Evolutionary conservation across 1,284 basidiomycete species (phyloP).

Genomic region (Malassezia globosa): DNA sequence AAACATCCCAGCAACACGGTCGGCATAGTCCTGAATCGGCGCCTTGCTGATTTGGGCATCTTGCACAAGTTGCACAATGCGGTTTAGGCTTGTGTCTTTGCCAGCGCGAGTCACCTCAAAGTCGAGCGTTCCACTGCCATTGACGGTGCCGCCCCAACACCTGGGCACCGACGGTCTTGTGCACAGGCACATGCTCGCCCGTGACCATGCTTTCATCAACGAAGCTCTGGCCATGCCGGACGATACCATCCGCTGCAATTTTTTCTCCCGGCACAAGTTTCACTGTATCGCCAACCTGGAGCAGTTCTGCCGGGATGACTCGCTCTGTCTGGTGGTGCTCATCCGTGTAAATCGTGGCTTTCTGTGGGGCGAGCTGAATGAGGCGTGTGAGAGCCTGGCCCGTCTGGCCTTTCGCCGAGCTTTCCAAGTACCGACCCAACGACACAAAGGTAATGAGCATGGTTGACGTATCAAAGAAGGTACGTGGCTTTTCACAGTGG

Average conservation of each 20-base stretch:
- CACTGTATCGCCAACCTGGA: slow-evolving; percentile 84
- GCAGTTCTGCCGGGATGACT: slow-evolving; percentile 81
- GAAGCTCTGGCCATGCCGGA: slow-evolving; percentile 70
- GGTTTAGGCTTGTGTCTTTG: slow-evolving; percentile 84
- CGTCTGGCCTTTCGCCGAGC: slow-evolving; percentile 90
- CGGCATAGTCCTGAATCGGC: slow-evolving; percentile 93
- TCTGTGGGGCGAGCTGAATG: slow-evolving; percentile 84
- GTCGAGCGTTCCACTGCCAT: slow-evolving; percentile 87
- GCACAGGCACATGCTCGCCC: slow-evolving; percentile 80
- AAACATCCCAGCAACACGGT: slow-evolving; percentile 85
- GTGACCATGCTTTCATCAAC: slow-evolving; percentile 96
- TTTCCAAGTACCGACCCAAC: slow-evolving; percentile 88
- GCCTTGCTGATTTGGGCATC: slow-evolving; percentile 97
- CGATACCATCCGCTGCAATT: slow-evolving; percentile 86
- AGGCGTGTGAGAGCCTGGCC: slow-evolving; percentile 90
- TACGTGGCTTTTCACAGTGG: slow-evolving; percentile 64
- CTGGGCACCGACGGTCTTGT: slow-evolving; percentile 67
- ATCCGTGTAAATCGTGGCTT: slow-evolving; percentile 80
- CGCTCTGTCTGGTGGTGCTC: slow-evolving; percentile 60
- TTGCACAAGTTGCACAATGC: slow-evolving; percentile 92
- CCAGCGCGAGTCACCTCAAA: slow-evolving; percentile 90
- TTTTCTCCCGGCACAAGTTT: slow-evolving; percentile 94
- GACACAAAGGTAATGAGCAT: slow-evolving; percentile 98
- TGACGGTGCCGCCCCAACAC: slow-evolving; percentile 96
- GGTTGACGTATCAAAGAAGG: slow-evolving; percentile 96